These are phyloP conservation scores for Bromus sterilis DNA, from an alignment of 176 grass and related monocot species.

Conservation along the genomic window DNA sequence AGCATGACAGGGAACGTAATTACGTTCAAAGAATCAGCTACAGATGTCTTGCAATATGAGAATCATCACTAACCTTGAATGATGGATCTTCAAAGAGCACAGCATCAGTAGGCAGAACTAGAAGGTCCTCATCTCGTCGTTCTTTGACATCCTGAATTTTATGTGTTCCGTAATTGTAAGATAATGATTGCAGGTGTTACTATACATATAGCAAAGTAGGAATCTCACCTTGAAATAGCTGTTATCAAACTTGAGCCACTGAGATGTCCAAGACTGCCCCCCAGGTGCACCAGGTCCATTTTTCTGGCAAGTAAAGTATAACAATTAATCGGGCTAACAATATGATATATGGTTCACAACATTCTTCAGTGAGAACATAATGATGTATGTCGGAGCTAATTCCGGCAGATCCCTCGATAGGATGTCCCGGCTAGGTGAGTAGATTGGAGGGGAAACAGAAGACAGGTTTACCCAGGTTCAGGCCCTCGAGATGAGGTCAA, in stretches of 20 bases:
- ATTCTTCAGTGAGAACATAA: not conserved
- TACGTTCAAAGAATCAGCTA: not conserved
- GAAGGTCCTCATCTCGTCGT: slow-evolving; percentile 59
- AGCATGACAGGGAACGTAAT: not conserved
- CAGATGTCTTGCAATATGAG: not conserved
- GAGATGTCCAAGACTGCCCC: slow-evolving; percentile 89
- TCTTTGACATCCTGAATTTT: slow-evolving; percentile 60
- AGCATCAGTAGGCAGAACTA: slow-evolving; percentile 88
- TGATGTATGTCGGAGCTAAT: too few species aligned
- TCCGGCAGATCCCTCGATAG: too few species aligned
- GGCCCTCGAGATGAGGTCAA: too few species aligned
- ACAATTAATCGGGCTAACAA: not conserved
- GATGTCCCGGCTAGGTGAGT: too few species aligned
- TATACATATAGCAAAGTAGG: not conserved
- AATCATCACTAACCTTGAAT: slow-evolving; percentile 62
- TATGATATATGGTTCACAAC: not conserved
- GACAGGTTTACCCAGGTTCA: too few species aligned
- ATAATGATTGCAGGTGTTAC: not conserved
- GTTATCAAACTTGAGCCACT: slow-evolving; percentile 96
- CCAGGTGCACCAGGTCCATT: slow-evolving; percentile 91
- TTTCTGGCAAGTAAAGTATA: slow-evolving; percentile 44
- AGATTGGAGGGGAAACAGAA: too few species aligned
- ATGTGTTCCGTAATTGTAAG: not conserved
- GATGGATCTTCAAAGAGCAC: slow-evolving; percentile 84
- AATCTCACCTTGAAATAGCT: slow-evolving; percentile 80